phyloP scores from a whole-genome alignment of 176 grass and related monocot species.

The Lolium perenne region DNA sequence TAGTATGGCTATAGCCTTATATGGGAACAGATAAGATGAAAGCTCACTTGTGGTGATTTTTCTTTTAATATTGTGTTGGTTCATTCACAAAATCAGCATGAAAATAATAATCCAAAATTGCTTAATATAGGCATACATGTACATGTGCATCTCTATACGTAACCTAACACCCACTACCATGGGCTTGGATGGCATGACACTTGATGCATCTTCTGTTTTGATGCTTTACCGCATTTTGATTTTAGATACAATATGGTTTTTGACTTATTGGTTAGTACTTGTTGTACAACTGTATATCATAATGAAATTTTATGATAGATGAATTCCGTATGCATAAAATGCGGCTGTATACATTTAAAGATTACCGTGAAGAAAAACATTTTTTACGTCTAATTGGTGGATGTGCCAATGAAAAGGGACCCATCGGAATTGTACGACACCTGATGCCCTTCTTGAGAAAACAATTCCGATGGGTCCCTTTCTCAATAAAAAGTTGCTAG shows the following conservation, averaged over 20 bases:
- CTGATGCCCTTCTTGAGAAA: no score
- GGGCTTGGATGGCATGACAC: background rate
- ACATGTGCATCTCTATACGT: background rate
- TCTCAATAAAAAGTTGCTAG: no score
- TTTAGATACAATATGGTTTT: background rate
- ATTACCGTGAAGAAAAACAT: no score
- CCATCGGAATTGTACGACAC: no score
- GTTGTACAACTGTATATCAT: background rate
- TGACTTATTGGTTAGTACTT: no score
- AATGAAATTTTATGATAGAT: background rate
- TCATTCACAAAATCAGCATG: background rate
- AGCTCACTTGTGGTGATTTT: background rate
- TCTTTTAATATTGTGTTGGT: background rate
- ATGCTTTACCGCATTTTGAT: background rate
- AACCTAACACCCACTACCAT: background rate
- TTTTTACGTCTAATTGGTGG: no score
- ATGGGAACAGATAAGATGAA: background rate
- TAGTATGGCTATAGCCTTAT: background rate
- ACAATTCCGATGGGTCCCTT: no score
- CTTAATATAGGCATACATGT: background rate
- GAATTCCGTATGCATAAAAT: no score
- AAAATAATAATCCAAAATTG: background rate
- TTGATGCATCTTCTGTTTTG: background rate
- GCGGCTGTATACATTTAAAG: no score
- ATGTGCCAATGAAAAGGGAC: no score